Conservation (phyloP, 2,329 filamentous ascomycete genomes). For the Xylariaceae sp. region DNA sequence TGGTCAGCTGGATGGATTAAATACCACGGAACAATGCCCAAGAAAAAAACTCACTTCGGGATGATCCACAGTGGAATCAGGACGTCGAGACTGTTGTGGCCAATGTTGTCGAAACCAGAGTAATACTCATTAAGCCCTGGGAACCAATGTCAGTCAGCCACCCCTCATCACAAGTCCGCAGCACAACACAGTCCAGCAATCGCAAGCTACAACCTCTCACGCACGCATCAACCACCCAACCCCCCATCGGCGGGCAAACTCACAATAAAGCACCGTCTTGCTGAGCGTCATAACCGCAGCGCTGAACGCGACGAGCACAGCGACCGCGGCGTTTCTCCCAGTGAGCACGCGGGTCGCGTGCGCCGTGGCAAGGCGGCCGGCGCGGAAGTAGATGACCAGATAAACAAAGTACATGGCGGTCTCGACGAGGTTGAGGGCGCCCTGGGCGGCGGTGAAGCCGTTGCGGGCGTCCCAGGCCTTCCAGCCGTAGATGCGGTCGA, state of each 20-base stretch:
- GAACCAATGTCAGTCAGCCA: neutral
- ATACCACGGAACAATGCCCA: neutral
- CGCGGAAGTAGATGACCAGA: constrained; percentile 44
- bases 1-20: neutral
- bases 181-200: neutral
- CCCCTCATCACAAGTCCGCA: neutral
- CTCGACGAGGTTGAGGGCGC: constrained; percentile 69
- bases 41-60: constrained; percentile 54
- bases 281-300: constrained; percentile 62
- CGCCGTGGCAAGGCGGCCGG: constrained; percentile 12
- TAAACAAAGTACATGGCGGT: constrained; percentile 64
- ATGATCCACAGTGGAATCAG: constrained; percentile 60
- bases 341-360: constrained; percentile 36
- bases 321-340: constrained; percentile 48
- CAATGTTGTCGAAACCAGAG: constrained; percentile 58
- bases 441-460: constrained; percentile 80
- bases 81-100: constrained; percentile 52
- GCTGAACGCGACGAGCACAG: constrained; percentile 53
- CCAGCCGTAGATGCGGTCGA: constrained; percentile 83
- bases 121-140: constrained; percentile 60
- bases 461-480: constrained; percentile 67
- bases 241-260: constrained; percentile 32
- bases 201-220: neutral
- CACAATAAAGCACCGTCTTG: constrained; percentile 65
- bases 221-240: neutral